A percentile compares a stretch with the other conserved stretches of the same genome.
Conservation (phyloP, 1,284 basidiomycete species). For the Rhodotorula glutinis region DNA sequence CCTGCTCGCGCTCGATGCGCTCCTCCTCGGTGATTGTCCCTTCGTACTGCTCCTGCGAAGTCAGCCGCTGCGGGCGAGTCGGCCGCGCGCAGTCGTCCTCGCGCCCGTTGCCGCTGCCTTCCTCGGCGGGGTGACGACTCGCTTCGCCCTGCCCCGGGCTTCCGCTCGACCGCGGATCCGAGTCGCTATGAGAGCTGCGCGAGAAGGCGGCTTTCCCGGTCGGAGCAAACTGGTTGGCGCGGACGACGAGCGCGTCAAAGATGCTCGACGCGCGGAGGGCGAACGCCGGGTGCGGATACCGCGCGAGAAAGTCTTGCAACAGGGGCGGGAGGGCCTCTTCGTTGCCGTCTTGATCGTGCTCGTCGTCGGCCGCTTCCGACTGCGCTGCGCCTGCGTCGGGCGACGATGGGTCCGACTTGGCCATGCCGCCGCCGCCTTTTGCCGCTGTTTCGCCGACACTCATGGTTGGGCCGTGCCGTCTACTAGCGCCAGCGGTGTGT, state of each 20-base stretch:
- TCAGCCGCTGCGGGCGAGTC: neutral
- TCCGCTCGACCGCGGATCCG: neutral
- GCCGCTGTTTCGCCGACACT: too few species aligned
- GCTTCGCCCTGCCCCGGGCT: neutral
- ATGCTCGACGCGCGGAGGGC: conserved; percentile 10
- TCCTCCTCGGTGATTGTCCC: neutral
- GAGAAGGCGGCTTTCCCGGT: neutral
- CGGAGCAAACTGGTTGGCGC: conserved; percentile 1
- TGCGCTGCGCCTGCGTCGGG: too few species aligned
- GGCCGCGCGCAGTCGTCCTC: too few species aligned
- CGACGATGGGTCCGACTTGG: too few species aligned
- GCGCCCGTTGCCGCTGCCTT: neutral
- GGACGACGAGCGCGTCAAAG: conserved; percentile 17
- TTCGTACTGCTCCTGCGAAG: conserved; percentile 9
- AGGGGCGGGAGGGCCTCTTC: neutral
- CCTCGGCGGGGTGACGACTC: neutral
- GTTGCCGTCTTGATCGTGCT: neutral
- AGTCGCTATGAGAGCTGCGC: neutral
- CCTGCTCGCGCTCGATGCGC: neutral
- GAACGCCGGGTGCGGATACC: conserved; percentile 20
- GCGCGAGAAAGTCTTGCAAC: conserved; percentile 14
- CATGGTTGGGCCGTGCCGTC: too few species aligned
- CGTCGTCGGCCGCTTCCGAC: neutral
- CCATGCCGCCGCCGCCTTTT: too few species aligned
- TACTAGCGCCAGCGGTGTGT: too few species aligned